Conservation (phyloP, 2,329 filamentous ascomycete genomes). For the Xylariaceae sp. region DNA sequence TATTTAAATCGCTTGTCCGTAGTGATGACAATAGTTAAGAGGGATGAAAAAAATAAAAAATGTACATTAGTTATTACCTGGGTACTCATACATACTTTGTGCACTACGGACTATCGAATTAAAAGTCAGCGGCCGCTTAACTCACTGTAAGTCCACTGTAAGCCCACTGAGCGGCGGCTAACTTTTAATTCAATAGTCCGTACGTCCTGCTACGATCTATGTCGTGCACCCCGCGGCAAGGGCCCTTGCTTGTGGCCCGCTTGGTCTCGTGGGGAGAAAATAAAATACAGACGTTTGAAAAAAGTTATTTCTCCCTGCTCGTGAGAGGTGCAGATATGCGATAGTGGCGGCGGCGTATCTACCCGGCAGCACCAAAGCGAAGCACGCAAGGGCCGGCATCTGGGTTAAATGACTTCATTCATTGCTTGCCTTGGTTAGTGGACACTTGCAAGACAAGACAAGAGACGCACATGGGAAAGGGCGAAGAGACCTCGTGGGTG, state of each 20-base stretch:
- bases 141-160: too few relatives aligned
- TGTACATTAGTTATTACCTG: too few relatives aligned
- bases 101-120: too few relatives aligned
- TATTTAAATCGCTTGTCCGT: too few relatives aligned
- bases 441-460: background rate
- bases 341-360: background rate
- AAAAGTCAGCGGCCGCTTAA: too few relatives aligned
- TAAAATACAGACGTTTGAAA: too few relatives aligned
- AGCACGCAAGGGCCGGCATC: background rate
- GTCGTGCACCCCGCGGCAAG: conserved; percentile 22
- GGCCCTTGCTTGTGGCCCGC: conserved; percentile 33
- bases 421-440: background rate
- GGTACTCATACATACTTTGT: too few relatives aligned
- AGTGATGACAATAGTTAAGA: background rate
- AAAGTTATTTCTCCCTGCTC: conserved; percentile 52
- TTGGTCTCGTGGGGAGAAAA: conserved; percentile 18
- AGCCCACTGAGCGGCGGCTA: too few relatives aligned
- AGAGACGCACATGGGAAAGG: too few relatives aligned
- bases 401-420: background rate
- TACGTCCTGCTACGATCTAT: background rate
- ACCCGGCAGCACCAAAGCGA: conserved; percentile 3
- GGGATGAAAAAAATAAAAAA: too few relatives aligned
- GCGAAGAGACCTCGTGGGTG: background rate
- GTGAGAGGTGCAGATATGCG: conserved; percentile 63
- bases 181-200: too few relatives aligned